Evolutionary conservation across 2,329 filamentous ascomycete species (phyloP).

Genomic region (Coniochaeta prunicola): DNA sequence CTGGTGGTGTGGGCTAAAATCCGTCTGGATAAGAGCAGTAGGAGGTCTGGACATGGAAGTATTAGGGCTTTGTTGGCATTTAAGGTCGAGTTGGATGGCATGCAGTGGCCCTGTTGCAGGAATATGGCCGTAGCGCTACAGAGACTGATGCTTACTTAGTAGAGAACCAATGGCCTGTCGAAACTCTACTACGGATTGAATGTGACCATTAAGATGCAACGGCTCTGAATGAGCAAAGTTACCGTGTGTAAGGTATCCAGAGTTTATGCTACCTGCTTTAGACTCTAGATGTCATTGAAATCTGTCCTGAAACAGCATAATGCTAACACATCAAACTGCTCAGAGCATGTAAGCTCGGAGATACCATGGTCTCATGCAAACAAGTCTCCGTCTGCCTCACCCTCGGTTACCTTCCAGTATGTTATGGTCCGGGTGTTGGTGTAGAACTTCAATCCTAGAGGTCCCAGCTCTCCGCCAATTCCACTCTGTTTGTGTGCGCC

Average conservation of each 20-base stretch:
- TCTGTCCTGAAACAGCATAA: no score
- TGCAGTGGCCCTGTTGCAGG: background rate
- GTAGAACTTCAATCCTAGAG: background rate
- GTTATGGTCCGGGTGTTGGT: background rate
- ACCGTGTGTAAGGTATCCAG: no score
- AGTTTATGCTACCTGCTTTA: no score
- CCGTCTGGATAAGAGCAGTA: background rate
- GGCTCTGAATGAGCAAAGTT: no score
- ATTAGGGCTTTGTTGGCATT: background rate
- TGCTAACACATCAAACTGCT: no score
- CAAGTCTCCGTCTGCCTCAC: no score
- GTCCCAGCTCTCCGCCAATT: constrained; percentile 21
- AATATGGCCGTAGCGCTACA: background rate
- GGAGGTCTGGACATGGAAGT: background rate
- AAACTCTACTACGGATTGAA: no score
- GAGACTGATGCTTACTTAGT: background rate
- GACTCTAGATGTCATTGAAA: no score
- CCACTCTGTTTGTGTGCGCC: constrained; percentile 44
- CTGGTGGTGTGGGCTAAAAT: background rate
- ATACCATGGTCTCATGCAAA: no score
- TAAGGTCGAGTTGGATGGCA: background rate
- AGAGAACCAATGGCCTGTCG: no score
- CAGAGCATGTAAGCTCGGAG: no score
- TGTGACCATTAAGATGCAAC: no score
- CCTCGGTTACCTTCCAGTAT: background rate